phyloP scores from a whole-genome alignment of 1,284 basidiomycete genomes.

The Leccinum variabile region DNA sequence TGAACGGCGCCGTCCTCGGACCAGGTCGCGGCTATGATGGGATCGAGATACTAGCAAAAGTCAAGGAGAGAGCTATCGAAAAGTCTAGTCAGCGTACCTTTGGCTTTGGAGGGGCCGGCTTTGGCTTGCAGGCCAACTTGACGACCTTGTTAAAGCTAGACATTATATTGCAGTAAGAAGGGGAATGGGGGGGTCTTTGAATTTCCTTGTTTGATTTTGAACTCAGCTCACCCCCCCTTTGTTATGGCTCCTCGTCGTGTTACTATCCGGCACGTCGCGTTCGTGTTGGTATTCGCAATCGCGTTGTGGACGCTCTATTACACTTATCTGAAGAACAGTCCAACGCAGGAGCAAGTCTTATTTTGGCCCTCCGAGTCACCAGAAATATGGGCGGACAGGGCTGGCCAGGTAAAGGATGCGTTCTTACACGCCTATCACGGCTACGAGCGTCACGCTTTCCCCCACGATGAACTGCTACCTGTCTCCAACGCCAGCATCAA shows the following conservation, averaged over 20 bases:
- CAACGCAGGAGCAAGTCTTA: conserved; percentile 16
- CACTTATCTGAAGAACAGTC: conserved; percentile 3
- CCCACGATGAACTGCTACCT: conserved; percentile 62
- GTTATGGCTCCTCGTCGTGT: conserved; percentile 21
- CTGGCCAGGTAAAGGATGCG: conserved; percentile 55
- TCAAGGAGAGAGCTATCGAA: neutral
- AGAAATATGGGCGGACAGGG: conserved; percentile 52
- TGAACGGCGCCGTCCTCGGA: conserved; percentile 88
- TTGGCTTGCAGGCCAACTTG: conserved; percentile 93
- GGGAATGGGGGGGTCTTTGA: neutral
- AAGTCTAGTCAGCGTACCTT: conserved; percentile 55
- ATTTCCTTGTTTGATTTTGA: neutral
- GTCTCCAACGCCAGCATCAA: conserved; percentile 46
- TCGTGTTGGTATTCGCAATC: conserved; percentile 26
- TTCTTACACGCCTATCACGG: conserved; percentile 65
- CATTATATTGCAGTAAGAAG: conserved; percentile 36
- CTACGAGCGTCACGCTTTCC: conserved; percentile 57
- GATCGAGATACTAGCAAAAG: conserved; percentile 71
- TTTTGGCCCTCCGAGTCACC: conserved; percentile 29
- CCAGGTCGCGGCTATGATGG: conserved; percentile 94
- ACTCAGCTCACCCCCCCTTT: neutral
- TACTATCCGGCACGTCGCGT: conserved; percentile 31
- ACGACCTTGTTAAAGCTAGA: conserved; percentile 84
- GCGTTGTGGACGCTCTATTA: conserved; percentile 22
- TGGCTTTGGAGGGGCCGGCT: conserved; percentile 88